A percentile compares a stretch with the other conserved stretches of the same genome.
phyloP scores from a whole-genome alignment of 192 early-diverging fungal genomes.

The Rhizophagus prolifer region DNA sequence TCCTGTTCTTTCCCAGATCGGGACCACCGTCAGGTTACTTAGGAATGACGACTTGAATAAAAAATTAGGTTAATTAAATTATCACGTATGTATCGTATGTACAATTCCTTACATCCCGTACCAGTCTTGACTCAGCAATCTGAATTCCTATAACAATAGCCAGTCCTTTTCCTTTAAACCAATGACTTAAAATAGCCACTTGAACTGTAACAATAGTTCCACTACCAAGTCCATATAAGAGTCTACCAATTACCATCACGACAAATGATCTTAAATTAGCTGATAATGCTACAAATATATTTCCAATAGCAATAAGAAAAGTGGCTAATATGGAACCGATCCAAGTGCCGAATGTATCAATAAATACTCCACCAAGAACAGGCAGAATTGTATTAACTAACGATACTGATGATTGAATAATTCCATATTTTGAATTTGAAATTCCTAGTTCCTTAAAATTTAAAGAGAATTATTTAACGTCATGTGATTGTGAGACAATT shows the following conservation, averaged over 20 bases:
- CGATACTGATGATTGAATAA: constrained; percentile 65
- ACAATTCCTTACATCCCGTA: constrained; percentile 8
- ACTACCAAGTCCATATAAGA: constrained; percentile 69
- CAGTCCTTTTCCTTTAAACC: constrained; percentile 63
- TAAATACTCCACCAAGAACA: constrained; percentile 63
- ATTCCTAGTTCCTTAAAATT: constrained; percentile 58
- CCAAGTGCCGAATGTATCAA: constrained; percentile 63
- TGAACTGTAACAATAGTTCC: constrained; percentile 65
- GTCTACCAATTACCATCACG: constrained; percentile 59
- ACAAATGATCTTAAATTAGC: constrained; percentile 50
- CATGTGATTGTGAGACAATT: neutral
- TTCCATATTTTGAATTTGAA: constrained; percentile 65
- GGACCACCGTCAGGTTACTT: constrained; percentile 60
- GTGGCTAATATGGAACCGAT: constrained; percentile 61
- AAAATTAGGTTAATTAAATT: neutral
- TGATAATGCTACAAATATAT: constrained; percentile 60
- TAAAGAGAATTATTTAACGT: neutral
- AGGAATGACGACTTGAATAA: constrained; percentile 50
- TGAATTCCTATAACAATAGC: constrained; percentile 59
- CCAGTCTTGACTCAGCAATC: constrained; percentile 59
- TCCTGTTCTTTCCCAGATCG: constrained; percentile 48
- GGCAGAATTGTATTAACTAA: constrained; percentile 67
- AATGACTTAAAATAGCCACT: constrained; percentile 65
- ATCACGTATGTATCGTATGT: neutral
- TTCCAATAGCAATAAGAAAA: constrained; percentile 58